Evolutionary conservation across 176 grass and related monocot species (phyloP).

Genomic region (Paspalum notatum): DNA sequence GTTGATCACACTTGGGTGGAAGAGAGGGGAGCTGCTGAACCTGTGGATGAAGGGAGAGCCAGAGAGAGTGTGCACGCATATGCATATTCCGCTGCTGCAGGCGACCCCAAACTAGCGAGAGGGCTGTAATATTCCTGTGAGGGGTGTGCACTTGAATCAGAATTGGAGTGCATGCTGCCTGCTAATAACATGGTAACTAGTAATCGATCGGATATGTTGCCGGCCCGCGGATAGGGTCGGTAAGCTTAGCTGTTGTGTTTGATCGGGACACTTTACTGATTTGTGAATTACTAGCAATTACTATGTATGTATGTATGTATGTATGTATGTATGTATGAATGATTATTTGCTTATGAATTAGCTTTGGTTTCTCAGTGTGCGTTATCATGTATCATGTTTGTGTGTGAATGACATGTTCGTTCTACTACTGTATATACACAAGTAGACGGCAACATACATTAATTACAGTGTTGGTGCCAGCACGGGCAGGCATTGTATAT

Average conservation of each 20-base stretch:
- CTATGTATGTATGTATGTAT: background rate
- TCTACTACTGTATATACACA: no score
- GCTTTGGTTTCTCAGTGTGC: no score
- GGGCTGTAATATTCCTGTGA: background rate
- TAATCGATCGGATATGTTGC: slow-evolving; percentile 15
- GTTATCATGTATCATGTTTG: no score
- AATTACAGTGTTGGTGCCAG: no score
- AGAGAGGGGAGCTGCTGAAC: slow-evolving; percentile 80
- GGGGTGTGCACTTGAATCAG: background rate
- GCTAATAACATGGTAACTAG: background rate
- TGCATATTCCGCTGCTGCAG: slow-evolving; percentile 44
- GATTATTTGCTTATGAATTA: no score
- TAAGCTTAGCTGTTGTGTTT: background rate
- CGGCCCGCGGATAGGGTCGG: background rate
- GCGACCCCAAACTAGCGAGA: slow-evolving; percentile 4
- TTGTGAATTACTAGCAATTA: background rate
- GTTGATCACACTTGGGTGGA: slow-evolving; percentile 66
- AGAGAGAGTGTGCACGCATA: slow-evolving; percentile 66
- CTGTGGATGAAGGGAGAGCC: slow-evolving; percentile 75
- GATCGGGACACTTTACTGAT: background rate
- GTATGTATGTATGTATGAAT: background rate
- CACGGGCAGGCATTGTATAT: no score
- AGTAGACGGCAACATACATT: no score
- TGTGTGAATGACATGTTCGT: no score
- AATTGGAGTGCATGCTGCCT: background rate